These are phyloP conservation scores for Suillus decipiens DNA, from an alignment of 768 basidiomycete species.

Conservation along the genomic window DNA sequence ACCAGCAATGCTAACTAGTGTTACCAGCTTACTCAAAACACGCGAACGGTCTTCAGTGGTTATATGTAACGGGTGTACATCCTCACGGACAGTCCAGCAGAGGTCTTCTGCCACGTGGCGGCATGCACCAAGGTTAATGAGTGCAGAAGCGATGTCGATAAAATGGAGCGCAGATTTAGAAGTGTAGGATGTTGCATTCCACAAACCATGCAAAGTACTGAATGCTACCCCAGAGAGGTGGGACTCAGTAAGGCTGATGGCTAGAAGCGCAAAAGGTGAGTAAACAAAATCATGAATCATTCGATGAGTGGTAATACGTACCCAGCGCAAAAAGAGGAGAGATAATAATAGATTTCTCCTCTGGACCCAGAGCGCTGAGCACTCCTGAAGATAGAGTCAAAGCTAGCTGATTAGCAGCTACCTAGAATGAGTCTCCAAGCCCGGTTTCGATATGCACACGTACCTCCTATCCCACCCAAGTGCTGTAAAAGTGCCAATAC, in stretches of 20 bases:
- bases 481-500: conserved; percentile 34
- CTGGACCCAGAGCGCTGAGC: conserved; percentile 35
- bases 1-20: conserved; percentile 44
- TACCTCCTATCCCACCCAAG: conserved; percentile 36
- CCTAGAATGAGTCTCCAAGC: conserved; percentile 3
- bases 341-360: conserved; percentile 32
- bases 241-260: background rate
- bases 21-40: conserved; percentile 43
- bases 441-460: conserved; percentile 17
- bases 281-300: background rate
- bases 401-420: conserved; percentile 43
- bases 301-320: conserved; percentile 15
- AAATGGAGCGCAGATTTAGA: conserved; percentile 32
- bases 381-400: conserved; percentile 45
- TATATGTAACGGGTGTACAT: conserved; percentile 16
- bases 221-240: conserved; percentile 36
- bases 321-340: conserved; percentile 47
- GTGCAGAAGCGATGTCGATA: conserved; percentile 36
- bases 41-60: conserved; percentile 28
- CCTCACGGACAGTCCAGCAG: conserved; percentile 29
- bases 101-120: conserved; percentile 34
- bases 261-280: background rate
- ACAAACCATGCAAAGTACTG: conserved; percentile 36
- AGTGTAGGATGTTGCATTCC: conserved; percentile 22
- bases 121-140: conserved; percentile 50